Conservation (phyloP, 2,329 filamentous ascomycete genomes). For the Botrytis fragariae region DNA sequence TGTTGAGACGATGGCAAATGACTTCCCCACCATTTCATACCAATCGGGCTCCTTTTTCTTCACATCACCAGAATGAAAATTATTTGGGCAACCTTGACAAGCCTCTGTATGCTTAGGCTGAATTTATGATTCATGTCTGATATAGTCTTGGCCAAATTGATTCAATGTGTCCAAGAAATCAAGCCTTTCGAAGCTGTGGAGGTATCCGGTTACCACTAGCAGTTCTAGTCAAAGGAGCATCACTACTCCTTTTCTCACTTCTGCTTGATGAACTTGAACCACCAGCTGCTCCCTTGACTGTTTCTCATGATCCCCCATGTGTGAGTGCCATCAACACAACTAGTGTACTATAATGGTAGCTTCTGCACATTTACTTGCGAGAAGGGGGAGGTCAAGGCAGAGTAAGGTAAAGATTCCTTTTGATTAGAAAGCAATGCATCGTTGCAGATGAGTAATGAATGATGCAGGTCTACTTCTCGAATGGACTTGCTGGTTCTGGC, state of each 20-base stretch:
- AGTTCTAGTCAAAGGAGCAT: background rate
- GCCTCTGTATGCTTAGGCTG: background rate
- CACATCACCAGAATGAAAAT: background rate
- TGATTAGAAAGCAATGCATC: background rate
- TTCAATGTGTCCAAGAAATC: background rate
- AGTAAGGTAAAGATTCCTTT: background rate
- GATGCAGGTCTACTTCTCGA: conserved; percentile 27
- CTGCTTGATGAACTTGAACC: background rate
- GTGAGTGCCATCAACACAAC: background rate
- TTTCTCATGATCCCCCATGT: conserved; percentile 37
- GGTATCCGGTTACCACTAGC: background rate
- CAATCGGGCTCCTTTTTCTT: background rate
- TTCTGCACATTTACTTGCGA: background rate
- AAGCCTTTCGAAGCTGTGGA: background rate
- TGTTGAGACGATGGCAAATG: background rate
- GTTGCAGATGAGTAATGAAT: background rate
- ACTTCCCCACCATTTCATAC: background rate
- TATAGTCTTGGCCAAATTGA: background rate
- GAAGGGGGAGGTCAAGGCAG: background rate
- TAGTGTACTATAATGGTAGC: background rate
- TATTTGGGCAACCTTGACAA: background rate
- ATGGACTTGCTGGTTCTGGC: conserved; percentile 33
- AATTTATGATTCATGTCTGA: background rate
- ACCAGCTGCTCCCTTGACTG: conserved; percentile 44
- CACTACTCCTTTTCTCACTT: background rate